Conservation (phyloP, 495 filamentous ascomycete species). For the Lentithecium fluviatile region DNA sequence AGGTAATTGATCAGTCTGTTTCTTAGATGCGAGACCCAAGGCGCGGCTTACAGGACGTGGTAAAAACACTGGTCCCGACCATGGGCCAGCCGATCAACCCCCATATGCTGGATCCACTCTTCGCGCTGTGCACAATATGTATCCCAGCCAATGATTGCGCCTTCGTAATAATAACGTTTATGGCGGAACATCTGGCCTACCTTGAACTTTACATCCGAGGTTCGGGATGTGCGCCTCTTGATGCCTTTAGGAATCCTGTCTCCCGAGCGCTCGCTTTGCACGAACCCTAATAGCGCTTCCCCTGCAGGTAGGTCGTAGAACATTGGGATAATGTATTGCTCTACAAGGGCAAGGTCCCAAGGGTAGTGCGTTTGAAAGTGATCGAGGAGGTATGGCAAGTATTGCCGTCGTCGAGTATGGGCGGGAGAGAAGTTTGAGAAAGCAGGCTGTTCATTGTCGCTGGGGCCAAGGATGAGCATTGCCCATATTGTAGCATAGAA, state of each 20-base stretch:
- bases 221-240: constrained; percentile 48
- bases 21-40: background rate
- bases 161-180: constrained; percentile 73
- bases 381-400: constrained; percentile 66
- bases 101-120: constrained; percentile 58
- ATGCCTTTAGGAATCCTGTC: constrained; percentile 61
- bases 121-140: constrained; percentile 58
- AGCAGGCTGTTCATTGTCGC: constrained; percentile 41
- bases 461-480: constrained; percentile 56
- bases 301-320: constrained; percentile 48
- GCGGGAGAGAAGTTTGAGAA: constrained; percentile 39
- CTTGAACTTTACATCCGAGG: constrained; percentile 58
- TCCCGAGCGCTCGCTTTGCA: constrained; percentile 58
- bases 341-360: constrained; percentile 53
- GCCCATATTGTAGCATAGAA: constrained; percentile 80
- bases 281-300: constrained; percentile 47
- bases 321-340: constrained; percentile 63
- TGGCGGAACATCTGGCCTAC: constrained; percentile 87
- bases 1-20: background rate
- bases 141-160: constrained; percentile 87
- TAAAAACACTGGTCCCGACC: constrained; percentile 80
- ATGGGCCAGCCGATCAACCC: constrained; percentile 58
- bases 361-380: constrained; percentile 62
- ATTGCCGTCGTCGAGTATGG: constrained; percentile 58
- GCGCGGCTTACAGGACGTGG: constrained; percentile 68